Evolutionary conservation across 768 basidiomycete species (phyloP), one percentile per base, ranked within the genome.

Genomic region (Melanogaster broomeanus): DNA sequence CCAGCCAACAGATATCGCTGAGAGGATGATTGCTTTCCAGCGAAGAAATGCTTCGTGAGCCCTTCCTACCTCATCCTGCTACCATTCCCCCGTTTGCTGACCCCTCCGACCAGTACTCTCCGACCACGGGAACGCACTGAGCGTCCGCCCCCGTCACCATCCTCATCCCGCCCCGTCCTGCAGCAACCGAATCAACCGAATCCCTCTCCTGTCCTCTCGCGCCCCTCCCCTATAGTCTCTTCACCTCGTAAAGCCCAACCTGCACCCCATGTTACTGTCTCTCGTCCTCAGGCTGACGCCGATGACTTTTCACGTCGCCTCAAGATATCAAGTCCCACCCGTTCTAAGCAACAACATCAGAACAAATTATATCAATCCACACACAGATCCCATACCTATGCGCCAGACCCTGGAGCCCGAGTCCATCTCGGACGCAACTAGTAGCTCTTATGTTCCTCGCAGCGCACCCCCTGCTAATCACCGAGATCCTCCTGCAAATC

Each of bases 281-380:
- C 73, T 45, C 71, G 69, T 44, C 51, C 66, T 31, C 84, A 87
- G 45, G 76, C 85, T 7, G 86, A 88, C 66, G 76, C 80, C 40
- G 86, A 84, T 57, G 87, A 88, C 46, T 90, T 90, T 63, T 84
- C 82, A 39, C 83, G 88, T 21, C 73, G 78, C 30, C 79, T 90
- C 61, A 85, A 80, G 65, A 85, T 90, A 18, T 87, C 88, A 6
- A 69, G 77, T 37, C 66, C 81, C 34, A 63, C 79, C 48, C 72
- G 75, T 52, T 54, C 72, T 21, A 63, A 66, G 62, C 50, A 66
- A 57, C 41, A 66, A 52, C 61, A 61, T 53, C 60, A 58, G 51
- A 60, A 64, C 44, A 85, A 85, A 57, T 78, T 92, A 1, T 93
- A 76, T n/a, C 70, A 87, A 92, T 61, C 90, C 89, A 0, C 77